Conservation (phyloP, 176 grass and related monocot species). For the Panicum miliaceum region DNA sequence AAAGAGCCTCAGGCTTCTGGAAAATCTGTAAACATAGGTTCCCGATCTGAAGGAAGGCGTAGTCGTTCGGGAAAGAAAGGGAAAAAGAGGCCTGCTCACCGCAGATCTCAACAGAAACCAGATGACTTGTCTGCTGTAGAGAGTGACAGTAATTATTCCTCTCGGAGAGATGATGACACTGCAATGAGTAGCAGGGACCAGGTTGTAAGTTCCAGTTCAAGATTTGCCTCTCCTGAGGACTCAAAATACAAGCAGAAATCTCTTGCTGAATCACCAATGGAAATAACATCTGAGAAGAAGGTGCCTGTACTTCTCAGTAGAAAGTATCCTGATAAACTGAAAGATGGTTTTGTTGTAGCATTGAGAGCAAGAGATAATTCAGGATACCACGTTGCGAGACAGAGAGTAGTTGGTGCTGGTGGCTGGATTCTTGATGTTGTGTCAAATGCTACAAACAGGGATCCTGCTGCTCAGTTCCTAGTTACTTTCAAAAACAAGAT, state of each 20-base stretch:
- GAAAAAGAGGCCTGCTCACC: slow-evolving; percentile 85
- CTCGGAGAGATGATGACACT: slow-evolving; percentile 67
- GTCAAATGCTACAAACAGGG: slow-evolving; percentile 84
- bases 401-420: slow-evolving; percentile 68
- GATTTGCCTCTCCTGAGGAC: slow-evolving; percentile 93
- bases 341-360: slow-evolving; percentile 87
- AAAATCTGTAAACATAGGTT: slow-evolving; percentile 51
- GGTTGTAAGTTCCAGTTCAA: slow-evolving; percentile 85
- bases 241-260: slow-evolving; percentile 78
- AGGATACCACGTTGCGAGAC: slow-evolving; percentile 81
- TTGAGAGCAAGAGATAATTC: slow-evolving; percentile 67
- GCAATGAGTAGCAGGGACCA: slow-evolving; percentile 78
- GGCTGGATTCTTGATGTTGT: slow-evolving; percentile 91
- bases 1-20: slow-evolving; percentile 64
- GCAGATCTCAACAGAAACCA: slow-evolving; percentile 78
- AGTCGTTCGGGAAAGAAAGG: slow-evolving; percentile 92
- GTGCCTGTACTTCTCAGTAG: slow-evolving; percentile 37
- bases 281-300: slow-evolving; percentile 69
- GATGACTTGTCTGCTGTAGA: slow-evolving; percentile 74
- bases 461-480: slow-evolving; percentile 93
- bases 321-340: slow-evolving; percentile 64
- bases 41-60: slow-evolving; percentile 73
- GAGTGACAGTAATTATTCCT: slow-evolving; percentile 69
- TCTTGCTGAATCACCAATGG: slow-evolving; percentile 64
- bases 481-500: slow-evolving; percentile 80